phyloP scores from a whole-genome alignment of 345 rosid genomes.

The Lepidium sativum region DNA sequence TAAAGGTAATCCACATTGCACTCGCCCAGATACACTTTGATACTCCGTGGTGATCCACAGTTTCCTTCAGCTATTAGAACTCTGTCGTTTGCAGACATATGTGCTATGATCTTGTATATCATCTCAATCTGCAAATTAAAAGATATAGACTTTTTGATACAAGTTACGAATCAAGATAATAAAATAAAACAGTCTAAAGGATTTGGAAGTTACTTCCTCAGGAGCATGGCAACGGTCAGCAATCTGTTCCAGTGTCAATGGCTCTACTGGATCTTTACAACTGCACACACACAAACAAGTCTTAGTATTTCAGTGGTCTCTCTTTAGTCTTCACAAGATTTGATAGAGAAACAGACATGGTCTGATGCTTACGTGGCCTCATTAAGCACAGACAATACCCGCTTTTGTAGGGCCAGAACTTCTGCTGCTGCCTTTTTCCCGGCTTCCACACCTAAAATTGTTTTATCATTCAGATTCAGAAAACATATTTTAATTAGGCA shows the following conservation, averaged over 20 bases:
- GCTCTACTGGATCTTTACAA: conserved; percentile 90
- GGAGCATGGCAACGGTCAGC: conserved; percentile 90
- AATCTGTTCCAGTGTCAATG: conserved; percentile 73
- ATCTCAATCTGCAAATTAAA: conserved; percentile 73
- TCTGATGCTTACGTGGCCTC: conserved; percentile 68
- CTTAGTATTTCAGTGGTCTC: not conserved
- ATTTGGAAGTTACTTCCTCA: conserved; percentile 44
- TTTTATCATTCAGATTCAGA: not conserved
- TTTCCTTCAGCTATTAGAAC: conserved; percentile 84
- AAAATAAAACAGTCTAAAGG: not conserved
- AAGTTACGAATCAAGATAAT: not conserved
- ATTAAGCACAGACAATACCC: conserved; percentile 81
- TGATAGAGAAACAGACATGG: not conserved
- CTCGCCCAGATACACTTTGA: conserved; percentile 79
- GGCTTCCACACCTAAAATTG: conserved; percentile 81
- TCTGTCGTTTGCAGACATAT: conserved; percentile 93
- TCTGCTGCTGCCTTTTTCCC: conserved; percentile 98
- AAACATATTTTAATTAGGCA: not conserved
- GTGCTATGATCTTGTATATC: conserved; percentile 90
- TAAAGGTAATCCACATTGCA: conserved; percentile 71
- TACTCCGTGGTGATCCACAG: conserved; percentile 88
- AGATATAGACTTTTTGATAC: conserved; percentile 11
- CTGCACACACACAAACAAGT: conserved; percentile 28
- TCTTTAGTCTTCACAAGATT: not conserved
- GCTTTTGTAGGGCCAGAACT: conserved; percentile 90